Conservation (phyloP, 179 eudicot species). For the Amaranthus tricolor region DNA sequence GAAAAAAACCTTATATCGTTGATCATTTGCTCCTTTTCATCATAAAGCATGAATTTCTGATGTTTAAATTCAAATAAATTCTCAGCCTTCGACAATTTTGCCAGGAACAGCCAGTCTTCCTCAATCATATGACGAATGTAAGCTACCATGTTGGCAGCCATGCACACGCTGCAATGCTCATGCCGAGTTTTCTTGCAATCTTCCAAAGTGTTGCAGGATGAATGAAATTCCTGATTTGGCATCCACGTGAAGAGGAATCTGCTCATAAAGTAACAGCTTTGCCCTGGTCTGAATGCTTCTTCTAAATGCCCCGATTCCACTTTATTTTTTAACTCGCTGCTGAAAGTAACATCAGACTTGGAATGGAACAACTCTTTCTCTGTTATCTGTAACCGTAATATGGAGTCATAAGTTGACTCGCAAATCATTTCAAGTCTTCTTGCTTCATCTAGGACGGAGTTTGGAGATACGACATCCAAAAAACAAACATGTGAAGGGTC, state of each 20-base stretch:
- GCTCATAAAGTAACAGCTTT: slow-evolving; percentile 64
- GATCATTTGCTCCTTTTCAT: slow-evolving; percentile 13
- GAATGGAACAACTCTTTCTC: slow-evolving; percentile 60
- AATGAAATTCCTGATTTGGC: slow-evolving; percentile 15
- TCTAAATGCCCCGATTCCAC: slow-evolving; percentile 15
- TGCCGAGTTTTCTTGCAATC: slow-evolving; percentile 16
- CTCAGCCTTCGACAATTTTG: slow-evolving; percentile 40
- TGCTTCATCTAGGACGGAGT: slow-evolving; percentile 57
- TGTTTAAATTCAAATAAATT: slow-evolving; percentile 20
- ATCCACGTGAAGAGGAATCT: slow-evolving; percentile 68
- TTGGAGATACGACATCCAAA: slow-evolving; percentile 39
- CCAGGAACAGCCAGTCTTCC: slow-evolving; percentile 88
- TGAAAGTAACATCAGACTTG: slow-evolving; percentile 24
- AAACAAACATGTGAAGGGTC: slow-evolving; percentile 47
- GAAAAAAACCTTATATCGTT: slow-evolving; percentile 22
- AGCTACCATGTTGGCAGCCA: slow-evolving; percentile 32
- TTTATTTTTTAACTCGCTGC: slow-evolving; percentile 26
- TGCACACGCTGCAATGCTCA: slow-evolving; percentile 41
- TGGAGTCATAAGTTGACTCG: slow-evolving; percentile 46
- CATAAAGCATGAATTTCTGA: slow-evolving; percentile 5
- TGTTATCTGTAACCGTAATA: slow-evolving; percentile 46
- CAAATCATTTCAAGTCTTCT: slow-evolving; percentile 51
- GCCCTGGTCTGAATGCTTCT: slow-evolving; percentile 45
- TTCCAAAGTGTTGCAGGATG: slow-evolving; percentile 10
- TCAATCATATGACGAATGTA: slow-evolving; percentile 75